Evolutionary conservation across 352 stramenopile species (phyloP).

Genomic region (Phytophthora ohioensis): DNA sequence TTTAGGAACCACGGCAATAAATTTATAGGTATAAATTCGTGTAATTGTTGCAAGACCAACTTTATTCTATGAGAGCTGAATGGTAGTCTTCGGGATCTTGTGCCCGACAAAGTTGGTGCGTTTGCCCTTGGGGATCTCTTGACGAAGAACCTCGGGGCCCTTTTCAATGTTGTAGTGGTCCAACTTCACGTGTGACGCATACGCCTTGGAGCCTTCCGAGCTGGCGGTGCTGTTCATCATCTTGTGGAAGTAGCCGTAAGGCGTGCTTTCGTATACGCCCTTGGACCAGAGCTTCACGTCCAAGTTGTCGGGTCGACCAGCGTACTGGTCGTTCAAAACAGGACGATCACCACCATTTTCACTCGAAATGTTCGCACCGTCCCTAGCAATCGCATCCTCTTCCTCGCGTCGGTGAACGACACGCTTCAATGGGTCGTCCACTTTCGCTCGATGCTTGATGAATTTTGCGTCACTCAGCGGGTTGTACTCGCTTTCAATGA

Average conservation of each 20-base stretch:
- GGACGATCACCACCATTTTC: slow-evolving; percentile 17
- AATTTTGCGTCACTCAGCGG: slow-evolving; percentile 74
- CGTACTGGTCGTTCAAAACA: slow-evolving; percentile 7
- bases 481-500: slow-evolving; percentile 88
- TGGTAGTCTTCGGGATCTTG: slow-evolving; percentile 56
- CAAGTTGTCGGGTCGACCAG: slow-evolving; percentile 67
- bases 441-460: slow-evolving; percentile 47
- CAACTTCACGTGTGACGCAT: slow-evolving; percentile 69
- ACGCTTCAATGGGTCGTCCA: slow-evolving; percentile 79
- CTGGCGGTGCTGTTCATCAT: slow-evolving; percentile 70
- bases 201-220: slow-evolving; percentile 56
- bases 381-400: slow-evolving; percentile 69
- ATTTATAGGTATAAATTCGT: too few species aligned
- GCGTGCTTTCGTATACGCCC: slow-evolving; percentile 79
- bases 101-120: slow-evolving; percentile 67
- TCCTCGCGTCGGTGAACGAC: slow-evolving; percentile 69
- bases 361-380: slow-evolving; percentile 47
- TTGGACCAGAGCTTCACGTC: slow-evolving; percentile 82
- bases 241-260: slow-evolving; percentile 89
- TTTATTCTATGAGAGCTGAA: slow-evolving; percentile 47
- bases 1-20: too few species aligned
- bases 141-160: slow-evolving; percentile 47
- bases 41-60: too few species aligned
- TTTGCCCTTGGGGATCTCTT: slow-evolving; percentile 70
- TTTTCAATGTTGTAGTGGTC: slow-evolving; percentile 80